Evolutionary conservation across 139 green algal genomes (phyloP).

Genomic region (Micromonas pusilla): DNA sequence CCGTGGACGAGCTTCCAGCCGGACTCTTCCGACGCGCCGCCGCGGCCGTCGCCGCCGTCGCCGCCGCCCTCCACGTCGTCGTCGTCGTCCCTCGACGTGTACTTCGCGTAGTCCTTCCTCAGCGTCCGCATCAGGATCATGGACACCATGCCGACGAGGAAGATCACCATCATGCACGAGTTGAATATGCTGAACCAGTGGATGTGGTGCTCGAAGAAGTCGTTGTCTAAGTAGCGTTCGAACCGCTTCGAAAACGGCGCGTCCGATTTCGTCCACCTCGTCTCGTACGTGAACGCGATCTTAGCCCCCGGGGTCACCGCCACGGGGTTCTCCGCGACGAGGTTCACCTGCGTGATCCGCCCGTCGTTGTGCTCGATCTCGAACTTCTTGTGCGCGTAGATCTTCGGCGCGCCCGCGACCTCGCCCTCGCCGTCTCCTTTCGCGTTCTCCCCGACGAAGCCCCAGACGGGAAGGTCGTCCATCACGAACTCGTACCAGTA

Average conservation of each 20-base stretch:
- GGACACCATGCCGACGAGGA: constrained; percentile 87
- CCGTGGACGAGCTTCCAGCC: constrained; percentile 97
- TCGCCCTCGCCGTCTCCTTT: constrained; percentile 4
- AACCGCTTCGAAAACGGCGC: constrained; percentile 78
- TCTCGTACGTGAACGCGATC: constrained; percentile 80
- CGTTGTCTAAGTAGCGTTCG: constrained; percentile 94
- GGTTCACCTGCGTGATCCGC: constrained; percentile 91
- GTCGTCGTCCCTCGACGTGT: constrained; percentile 67
- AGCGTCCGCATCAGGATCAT: constrained; percentile 96
- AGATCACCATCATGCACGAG: constrained; percentile 99
- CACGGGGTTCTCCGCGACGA: constrained; percentile 67
- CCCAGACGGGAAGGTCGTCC: constrained; percentile 90
- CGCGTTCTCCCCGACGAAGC: constrained; percentile 34
- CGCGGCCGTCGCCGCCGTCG: no score
- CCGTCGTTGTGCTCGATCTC: constrained; percentile 90
- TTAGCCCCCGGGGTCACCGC: constrained; percentile 49
- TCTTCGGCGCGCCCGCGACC: constrained; percentile 51
- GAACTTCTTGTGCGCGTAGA: constrained; percentile 91
- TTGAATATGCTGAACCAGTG: constrained; percentile 99
- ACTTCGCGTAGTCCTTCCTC: constrained; percentile 81
- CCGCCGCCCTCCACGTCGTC: constrained; percentile 74
- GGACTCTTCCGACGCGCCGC: constrained; percentile 69
- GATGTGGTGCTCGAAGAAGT: constrained; percentile 99
- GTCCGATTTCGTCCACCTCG: constrained; percentile 67
- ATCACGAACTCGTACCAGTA: constrained; percentile 92